These are phyloP conservation scores for Toxoplasma gondii DNA, from an alignment of 169 alveolate genomes.

Conservation along the genomic window DNA sequence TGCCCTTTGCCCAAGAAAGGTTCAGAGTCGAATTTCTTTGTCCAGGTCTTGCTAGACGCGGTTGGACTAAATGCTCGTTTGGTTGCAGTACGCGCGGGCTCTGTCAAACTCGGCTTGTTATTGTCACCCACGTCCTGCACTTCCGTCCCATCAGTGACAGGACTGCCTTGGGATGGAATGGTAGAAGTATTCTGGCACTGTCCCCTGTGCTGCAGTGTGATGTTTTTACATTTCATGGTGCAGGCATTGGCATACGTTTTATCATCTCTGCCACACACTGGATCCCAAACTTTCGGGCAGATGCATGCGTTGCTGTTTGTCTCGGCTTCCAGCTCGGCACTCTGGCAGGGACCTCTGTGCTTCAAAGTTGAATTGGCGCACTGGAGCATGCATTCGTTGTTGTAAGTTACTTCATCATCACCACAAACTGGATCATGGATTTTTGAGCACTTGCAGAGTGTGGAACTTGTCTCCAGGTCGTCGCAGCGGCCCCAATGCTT, in stretches of 20 bases:
- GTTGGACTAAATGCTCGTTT: not conserved
- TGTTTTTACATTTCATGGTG: not conserved
- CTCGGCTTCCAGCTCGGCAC: not conserved
- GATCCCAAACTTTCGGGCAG: not conserved
- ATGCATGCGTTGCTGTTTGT: not conserved
- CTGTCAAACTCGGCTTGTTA: not conserved
- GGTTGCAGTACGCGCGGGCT: not conserved
- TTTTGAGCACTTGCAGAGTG: slow-evolving; percentile 7
- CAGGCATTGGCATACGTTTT: slow-evolving; percentile 23
- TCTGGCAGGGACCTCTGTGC: slow-evolving; percentile 4
- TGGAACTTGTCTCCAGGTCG: not conserved
- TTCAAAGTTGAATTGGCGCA: slow-evolving; percentile 7
- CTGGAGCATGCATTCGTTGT: slow-evolving; percentile 11
- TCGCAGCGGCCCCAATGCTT: slow-evolving; percentile 15
- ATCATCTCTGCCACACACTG: slow-evolving; percentile 30
- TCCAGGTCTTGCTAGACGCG: not conserved
- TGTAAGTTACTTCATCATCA: not conserved
- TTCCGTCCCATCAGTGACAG: not conserved
- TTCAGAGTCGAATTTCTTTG: not conserved
- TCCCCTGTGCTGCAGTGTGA: not conserved
- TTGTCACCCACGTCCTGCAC: not conserved
- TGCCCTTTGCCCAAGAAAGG: not conserved
- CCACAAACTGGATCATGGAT: slow-evolving; percentile 19
- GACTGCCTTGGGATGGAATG: not conserved
- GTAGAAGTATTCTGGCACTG: not conserved